Conservation (phyloP, 2,329 filamentous ascomycete genomes). For the Amesomyces nigricolor region DNA sequence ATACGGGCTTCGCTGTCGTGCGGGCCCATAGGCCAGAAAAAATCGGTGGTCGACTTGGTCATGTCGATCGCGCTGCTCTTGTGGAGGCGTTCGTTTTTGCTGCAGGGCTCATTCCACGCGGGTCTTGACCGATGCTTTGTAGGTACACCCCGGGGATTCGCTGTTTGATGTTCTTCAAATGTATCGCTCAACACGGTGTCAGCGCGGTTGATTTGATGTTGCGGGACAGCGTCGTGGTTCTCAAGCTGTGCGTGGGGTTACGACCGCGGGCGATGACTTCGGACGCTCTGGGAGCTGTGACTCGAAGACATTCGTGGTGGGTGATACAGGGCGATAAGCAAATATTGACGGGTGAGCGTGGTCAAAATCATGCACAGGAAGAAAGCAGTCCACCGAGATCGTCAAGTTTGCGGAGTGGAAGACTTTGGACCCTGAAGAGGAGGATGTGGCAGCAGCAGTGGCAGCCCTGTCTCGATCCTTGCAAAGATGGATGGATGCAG, state of each 20-base stretch:
- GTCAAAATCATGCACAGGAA: background rate
- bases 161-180: too few relatives aligned
- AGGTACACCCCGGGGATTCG: too few relatives aligned
- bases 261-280: too few relatives aligned
- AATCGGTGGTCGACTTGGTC: slow-evolving; percentile 39
- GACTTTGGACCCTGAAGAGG: background rate
- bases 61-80: slow-evolving; percentile 27
- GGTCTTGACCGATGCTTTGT: background rate
- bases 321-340: background rate
- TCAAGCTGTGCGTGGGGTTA: too few relatives aligned
- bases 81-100: background rate
- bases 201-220: too few relatives aligned
- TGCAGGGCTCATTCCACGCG: background rate
- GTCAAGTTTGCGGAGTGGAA: background rate
- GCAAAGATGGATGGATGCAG: background rate
- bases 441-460: background rate
- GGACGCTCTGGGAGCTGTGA: too few relatives aligned
- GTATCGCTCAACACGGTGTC: too few relatives aligned
- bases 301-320: too few relatives aligned
- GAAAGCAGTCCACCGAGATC: background rate
- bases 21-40: slow-evolving; percentile 38
- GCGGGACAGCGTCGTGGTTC: too few relatives aligned
- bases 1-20: slow-evolving; percentile 31
- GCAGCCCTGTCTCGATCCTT: background rate
- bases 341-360: background rate